A percentile compares a stretch with the other conserved stretches of the same genome.
These are phyloP conservation scores for Moesziomyces sp. DNA, from an alignment of 1,284 basidiomycete species.

Conservation along the genomic window DNA sequence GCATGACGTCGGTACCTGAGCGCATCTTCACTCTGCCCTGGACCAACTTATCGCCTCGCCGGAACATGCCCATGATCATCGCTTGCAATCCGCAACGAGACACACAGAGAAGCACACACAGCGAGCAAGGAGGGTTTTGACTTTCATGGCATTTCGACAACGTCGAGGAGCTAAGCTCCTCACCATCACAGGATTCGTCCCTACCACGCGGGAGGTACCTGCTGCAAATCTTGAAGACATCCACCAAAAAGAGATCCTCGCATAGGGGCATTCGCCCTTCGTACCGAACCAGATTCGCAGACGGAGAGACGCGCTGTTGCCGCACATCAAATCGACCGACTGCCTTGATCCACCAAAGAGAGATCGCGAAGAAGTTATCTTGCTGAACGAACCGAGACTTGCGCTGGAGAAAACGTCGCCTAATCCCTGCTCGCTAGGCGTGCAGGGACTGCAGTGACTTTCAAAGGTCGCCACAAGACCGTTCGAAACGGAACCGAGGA, in stretches of 20 bases:
- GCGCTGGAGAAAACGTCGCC: constrained; percentile 27
- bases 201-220: constrained; percentile 44
- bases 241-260: constrained; percentile 18
- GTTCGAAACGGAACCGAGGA: too few species aligned
- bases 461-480: too few species aligned
- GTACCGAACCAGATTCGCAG: constrained; percentile 41
- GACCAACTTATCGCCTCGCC: too few species aligned
- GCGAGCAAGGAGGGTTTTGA: constrained; percentile 16
- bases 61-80: background rate
- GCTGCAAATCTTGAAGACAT: constrained; percentile 27
- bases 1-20: background rate
- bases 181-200: constrained; percentile 40
- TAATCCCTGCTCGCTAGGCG: background rate
- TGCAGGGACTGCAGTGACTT: too few species aligned
- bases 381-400: constrained; percentile 12
- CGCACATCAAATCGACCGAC: constrained; percentile 21
- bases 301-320: constrained; percentile 12
- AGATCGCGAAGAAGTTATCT: constrained; percentile 23
- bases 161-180: constrained; percentile 27
- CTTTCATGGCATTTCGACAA: constrained; percentile 48
- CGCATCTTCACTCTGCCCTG: background rate
- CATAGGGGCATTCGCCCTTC: constrained; percentile 32
- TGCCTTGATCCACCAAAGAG: constrained; percentile 37
- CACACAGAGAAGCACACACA: constrained; percentile 9
- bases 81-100: background rate